Base-by-base conservation (phyloP, 2,329 filamentous ascomycete species). In the Xylariaceae sp. region DNA sequence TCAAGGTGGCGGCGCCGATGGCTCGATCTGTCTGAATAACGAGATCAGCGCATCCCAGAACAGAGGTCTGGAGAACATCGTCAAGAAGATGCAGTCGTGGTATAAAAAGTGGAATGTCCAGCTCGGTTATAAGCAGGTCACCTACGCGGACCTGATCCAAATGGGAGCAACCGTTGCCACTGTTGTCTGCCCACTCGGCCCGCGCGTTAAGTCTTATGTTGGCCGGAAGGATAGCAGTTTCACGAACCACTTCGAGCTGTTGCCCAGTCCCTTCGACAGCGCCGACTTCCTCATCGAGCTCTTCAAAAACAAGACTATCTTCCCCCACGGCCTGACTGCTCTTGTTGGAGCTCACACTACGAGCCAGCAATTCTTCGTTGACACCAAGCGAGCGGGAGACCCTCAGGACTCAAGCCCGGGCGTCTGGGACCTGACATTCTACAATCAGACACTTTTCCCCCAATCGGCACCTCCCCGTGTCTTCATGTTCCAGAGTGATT, bases 331-430 rank as follows among this genome's bases (percentile, higher is more conserved):
- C 10, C 73, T 81, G 2, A 76, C 78, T 2, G 80, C 81, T 2
- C 74, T 83, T 2, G 64, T 83, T 8, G 81, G 81, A 36, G 80
- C 81, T 0, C 81, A 83, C 63, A 77, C 76, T 2, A 74, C 76
- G 3, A 77, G 76, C 3, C 75, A 75, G 60, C 78, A 82, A 61
- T 71, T 73, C 55, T 73, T 75, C 40, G 72, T 75, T 58, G 72
- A 80, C 53, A 37, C 63, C 0, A 44, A 58, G 4, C 70, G 75
- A 27, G 70, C 71, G 3, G 73, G 73, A 16, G 71, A 73, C 9
- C 73, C 79, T 0, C 77, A 82, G 53, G 81, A 83, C 54, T 75
- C 70, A 35, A 81, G 78, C 0, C 77, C 77, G 0, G 77, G 77
- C 18, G 70, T 79, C 1, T 82, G 79, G 80, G 80, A 82, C 48